Evolutionary conservation across 106 monocot species (phyloP), one percentile per base, ranked within the genome.

Genomic region (Allium fistulosum): DNA sequence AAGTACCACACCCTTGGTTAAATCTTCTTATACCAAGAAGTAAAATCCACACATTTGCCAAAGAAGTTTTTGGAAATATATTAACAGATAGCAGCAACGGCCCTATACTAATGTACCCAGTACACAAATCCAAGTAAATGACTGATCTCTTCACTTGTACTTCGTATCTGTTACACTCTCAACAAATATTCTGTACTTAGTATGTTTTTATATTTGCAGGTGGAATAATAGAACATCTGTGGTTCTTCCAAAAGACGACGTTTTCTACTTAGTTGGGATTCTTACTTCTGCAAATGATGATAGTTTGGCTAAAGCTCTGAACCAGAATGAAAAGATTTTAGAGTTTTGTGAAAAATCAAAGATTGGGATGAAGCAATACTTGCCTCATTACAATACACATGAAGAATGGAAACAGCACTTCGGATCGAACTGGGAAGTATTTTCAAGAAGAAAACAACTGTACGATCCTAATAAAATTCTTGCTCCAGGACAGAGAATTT

Each of bases 1-100:
- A 96, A 49, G 77, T 96, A 9, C 95, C 95, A 48, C 95, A 91
- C 53, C 95, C 95, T 28, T 96, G 95, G 95, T 59, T 96, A 46
- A 96, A 96, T 48, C 91, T 96, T 46, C 64, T 96, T 46, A 65
- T 96, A 8, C 95, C 95, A 51, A 73, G 77, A 55, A 78, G 75
- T 51, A 77, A 63, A 69, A 84, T 96, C 64, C 78, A 77, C 11
- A 59, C 70, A 49, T 96, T 96, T 46, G 85, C 91, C 0, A 48
- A 72, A 45, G 77, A 76, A 48, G 88, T 96, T 13, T 96, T 96
- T 37, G 85, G 84, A 1, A 83, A 81, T 14, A 91, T 96, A 11
- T 72, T 95, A 48, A 85, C 67, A n/a, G 83, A 91, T 66, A 88
- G 83, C 80, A 88, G 69, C 82, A 91, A 74, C n/a, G 95, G 95